Conservation (phyloP, 371 early-diverging fungal genomes). For the Mucor sp. region DNA sequence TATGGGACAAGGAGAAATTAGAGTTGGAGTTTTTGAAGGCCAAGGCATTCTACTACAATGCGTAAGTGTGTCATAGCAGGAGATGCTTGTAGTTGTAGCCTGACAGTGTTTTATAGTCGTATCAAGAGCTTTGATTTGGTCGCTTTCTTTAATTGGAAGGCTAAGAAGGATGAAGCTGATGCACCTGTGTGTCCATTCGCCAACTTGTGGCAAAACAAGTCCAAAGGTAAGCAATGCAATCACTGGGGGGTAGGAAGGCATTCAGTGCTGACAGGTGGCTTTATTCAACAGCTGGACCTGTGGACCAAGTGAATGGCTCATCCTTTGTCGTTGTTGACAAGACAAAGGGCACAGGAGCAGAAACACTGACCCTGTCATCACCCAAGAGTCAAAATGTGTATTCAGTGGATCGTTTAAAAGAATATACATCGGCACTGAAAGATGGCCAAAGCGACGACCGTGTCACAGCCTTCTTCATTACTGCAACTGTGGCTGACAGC, state of each 20-base stretch:
- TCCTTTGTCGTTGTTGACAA: slow-evolving; percentile 26
- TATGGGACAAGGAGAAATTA: slow-evolving; percentile 49
- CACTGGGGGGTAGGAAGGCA: not conserved
- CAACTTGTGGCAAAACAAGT: slow-evolving; percentile 60
- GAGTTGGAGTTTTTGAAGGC: slow-evolving; percentile 54
- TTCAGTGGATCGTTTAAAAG: slow-evolving; percentile 26
- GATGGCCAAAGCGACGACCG: slow-evolving; percentile 13
- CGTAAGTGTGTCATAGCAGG: slow-evolving; percentile 28
- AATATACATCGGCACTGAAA: slow-evolving; percentile 11
- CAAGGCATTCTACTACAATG: slow-evolving; percentile 55
- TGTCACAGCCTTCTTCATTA: slow-evolving; percentile 33
- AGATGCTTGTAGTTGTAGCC: too few relatives aligned
- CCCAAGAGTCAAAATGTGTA: slow-evolving; percentile 34
- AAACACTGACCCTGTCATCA: slow-evolving; percentile 31
- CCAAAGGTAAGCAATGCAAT: slow-evolving; percentile 23
- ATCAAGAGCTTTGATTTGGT: slow-evolving; percentile 48
- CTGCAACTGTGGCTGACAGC: slow-evolving; percentile 25
- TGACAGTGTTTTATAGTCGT: slow-evolving; percentile 26
- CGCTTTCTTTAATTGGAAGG: slow-evolving; percentile 49
- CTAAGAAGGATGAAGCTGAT: slow-evolving; percentile 38
- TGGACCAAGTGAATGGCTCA: slow-evolving; percentile 17
- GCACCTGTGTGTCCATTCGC: slow-evolving; percentile 63
- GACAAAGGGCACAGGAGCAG: slow-evolving; percentile 22
- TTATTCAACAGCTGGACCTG: slow-evolving; percentile 6
- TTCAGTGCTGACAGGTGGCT: not conserved